Percentiles rank a stretch among this genome's conserved stretches.
These are phyloP conservation scores for Trametes elegans DNA, from an alignment of 768 basidiomycete species.

Conservation along the genomic window DNA sequence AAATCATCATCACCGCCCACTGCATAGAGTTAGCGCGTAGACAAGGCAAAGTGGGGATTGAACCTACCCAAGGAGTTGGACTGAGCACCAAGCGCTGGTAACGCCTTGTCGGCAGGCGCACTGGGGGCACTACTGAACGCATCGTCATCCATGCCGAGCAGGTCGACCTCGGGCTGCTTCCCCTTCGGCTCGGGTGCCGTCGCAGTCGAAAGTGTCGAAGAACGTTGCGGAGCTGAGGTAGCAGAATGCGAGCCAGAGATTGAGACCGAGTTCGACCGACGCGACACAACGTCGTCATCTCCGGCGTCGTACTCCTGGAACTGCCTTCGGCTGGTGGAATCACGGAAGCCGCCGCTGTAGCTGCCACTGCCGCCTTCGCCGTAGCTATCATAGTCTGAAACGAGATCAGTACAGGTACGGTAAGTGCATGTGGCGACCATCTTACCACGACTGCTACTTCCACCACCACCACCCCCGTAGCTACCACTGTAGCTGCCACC, in stretches of 20 bases:
- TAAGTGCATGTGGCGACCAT: background rate
- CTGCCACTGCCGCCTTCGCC: background rate
- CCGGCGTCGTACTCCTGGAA: slow-evolving; percentile 98
- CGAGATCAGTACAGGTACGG: background rate
- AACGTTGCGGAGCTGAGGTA: slow-evolving; percentile 36
- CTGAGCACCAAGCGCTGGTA: slow-evolving; percentile 42
- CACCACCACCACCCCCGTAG: slow-evolving; percentile 33
- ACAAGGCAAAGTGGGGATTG: background rate
- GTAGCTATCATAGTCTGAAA: background rate
- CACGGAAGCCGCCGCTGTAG: slow-evolving; percentile 51
- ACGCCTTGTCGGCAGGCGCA: slow-evolving; percentile 45
- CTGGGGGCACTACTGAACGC: slow-evolving; percentile 35
- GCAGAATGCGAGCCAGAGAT: slow-evolving; percentile 30
- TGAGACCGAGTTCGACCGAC: slow-evolving; percentile 40
- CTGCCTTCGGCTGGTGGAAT: slow-evolving; percentile 50
- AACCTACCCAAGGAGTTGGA: slow-evolving; percentile 17
- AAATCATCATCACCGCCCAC: slow-evolving; percentile 77
- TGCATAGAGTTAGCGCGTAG: background rate
- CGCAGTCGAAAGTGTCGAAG: slow-evolving; percentile 36
- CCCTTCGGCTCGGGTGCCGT: slow-evolving; percentile 35
- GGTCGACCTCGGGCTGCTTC: slow-evolving; percentile 54
- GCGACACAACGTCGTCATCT: slow-evolving; percentile 65
- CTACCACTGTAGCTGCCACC: slow-evolving; percentile 37
- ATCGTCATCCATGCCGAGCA: slow-evolving; percentile 81
- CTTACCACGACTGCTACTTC: slow-evolving; percentile 31